phyloP scores from a whole-genome alignment of 2,329 filamentous ascomycete genomes.

The Colletotrichum simmondsii region DNA sequence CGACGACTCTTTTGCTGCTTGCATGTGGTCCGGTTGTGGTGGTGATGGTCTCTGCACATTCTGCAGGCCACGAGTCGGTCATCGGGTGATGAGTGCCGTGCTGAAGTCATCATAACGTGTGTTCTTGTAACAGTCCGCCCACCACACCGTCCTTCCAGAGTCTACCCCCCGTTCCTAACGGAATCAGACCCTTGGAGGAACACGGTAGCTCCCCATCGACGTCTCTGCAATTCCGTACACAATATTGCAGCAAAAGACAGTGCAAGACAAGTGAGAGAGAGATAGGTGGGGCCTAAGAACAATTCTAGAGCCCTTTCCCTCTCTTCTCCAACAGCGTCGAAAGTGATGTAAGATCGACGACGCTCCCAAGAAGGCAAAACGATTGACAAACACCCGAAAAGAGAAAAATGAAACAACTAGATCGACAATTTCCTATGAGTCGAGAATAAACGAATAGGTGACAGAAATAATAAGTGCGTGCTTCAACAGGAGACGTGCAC shows the following conservation, averaged over 20 bases:
- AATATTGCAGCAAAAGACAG: neutral
- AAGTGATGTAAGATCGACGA: neutral
- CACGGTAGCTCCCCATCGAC: neutral
- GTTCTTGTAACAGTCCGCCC: slow-evolving; percentile 1
- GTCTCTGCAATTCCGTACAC: neutral
- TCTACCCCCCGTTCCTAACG: neutral
- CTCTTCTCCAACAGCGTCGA: neutral
- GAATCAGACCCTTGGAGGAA: neutral
- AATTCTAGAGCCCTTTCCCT: neutral
- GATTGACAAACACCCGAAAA: neutral
- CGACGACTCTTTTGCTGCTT: neutral
- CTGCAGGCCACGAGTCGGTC: slow-evolving; percentile 20
- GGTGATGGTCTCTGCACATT: neutral
- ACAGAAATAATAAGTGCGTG: neutral
- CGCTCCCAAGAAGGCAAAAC: neutral
- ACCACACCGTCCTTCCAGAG: neutral
- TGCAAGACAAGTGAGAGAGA: neutral
- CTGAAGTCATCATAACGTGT: neutral
- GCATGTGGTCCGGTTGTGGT: neutral
- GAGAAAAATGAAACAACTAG: neutral
- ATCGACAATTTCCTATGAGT: neutral
- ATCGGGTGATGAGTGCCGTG: neutral
- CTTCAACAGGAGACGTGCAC: too few relatives aligned
- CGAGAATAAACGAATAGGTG: too few relatives aligned
- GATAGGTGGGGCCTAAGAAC: neutral